Conservation (phyloP, 1,284 basidiomycete genomes). For the Quambalaria eucalypti region DNA sequence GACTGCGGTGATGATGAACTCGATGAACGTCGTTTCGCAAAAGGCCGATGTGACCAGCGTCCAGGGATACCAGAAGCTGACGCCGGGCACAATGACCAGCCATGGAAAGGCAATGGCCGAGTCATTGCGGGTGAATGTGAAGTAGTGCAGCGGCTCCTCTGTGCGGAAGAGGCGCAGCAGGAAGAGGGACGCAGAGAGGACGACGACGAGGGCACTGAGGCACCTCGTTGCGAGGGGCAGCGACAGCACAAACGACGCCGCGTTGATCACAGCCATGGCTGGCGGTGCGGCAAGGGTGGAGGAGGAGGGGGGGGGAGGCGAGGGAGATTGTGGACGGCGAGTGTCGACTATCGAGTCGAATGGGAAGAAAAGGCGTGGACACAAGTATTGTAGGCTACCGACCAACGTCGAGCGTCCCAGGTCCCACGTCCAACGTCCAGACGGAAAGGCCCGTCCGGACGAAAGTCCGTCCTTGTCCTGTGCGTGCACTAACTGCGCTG, state of each 20-base stretch:
- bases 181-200: conserved; percentile 18
- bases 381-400: too few species aligned
- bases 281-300: background rate
- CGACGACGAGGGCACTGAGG: conserved; percentile 2
- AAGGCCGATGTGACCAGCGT: conserved; percentile 76
- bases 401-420: too few species aligned
- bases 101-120: conserved; percentile 57
- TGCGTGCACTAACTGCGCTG: too few species aligned
- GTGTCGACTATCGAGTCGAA: background rate
- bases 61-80: conserved; percentile 73
- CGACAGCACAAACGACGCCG: background rate
- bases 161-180: conserved; percentile 23
- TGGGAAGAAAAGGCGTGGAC: too few species aligned
- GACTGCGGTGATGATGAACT: conserved; percentile 70
- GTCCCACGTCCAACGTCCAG: too few species aligned
- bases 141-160: conserved; percentile 14
- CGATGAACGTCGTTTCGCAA: conserved; percentile 72
- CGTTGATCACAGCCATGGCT: background rate
- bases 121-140: conserved; percentile 43
- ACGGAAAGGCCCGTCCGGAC: too few species aligned
- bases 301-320: background rate
- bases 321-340: background rate
- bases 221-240: background rate
- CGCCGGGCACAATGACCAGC: conserved; percentile 74
- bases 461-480: too few species aligned